Base-by-base conservation (phyloP, 768 basidiomycete species). In the Strobilomyces confusus region DNA sequence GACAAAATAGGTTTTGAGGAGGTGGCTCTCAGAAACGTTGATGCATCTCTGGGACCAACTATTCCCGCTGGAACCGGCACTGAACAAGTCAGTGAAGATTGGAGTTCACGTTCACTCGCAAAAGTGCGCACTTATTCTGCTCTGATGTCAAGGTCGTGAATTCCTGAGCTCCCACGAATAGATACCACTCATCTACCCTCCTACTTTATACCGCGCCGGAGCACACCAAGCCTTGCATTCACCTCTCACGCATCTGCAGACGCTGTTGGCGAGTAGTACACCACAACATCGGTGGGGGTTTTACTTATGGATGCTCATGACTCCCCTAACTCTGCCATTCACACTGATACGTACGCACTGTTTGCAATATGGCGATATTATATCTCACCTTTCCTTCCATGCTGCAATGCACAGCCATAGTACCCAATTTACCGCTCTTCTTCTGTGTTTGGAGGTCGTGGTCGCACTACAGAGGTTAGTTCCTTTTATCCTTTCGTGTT, bases 351-450 rank as follows among this genome's bases (percentile, higher is more conserved):
- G 89, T 91, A 63, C 51, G 89, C 72, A 15, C 33, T 9, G 25
- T 29, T 11, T 29, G 15, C 54, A 26, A 38, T 40, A 34, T 22
- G 22, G n/a, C 12, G 7, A 42, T 14, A 9, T n/a, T 32, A 20
- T 46, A 41, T 51, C 47, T 52, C 45, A 51, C 23, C 23, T 38
- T 52, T 47, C n/a, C 9, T 49, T 25, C 17, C 14, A 25, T 40
- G n/a, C n/a, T n/a, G n/a, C n/a, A n/a, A n/a, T n/a, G 12, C 26
- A n/a, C 53, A 92, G 89, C 89, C 23, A 64, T 92, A 41, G 81
- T 92, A 69, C 90, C 89, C 29, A 92, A 92, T 65, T 69, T 92
- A 20, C 89, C 89, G 0, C 86, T 92, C 66, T 89, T 92, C 73
- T 92, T 88, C 69, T 90, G 87, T 60, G 80, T 76, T 11, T 92